phyloP scores from a whole-genome alignment of 1,284 basidiomycete genomes.

The Coniferiporia weirii region DNA sequence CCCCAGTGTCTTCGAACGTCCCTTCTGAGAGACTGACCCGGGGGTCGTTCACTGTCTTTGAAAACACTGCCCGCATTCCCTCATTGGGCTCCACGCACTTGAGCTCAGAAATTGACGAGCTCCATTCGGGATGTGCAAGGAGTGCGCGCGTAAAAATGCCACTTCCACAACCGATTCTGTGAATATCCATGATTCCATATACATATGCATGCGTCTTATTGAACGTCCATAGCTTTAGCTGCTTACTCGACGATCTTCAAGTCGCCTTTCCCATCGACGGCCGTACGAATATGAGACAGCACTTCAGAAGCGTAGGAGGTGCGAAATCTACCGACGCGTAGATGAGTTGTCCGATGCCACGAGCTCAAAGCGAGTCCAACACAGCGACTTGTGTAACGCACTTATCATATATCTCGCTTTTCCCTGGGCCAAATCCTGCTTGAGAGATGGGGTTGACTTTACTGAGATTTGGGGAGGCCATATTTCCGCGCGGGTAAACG shows the following conservation, averaged over 20 bases:
- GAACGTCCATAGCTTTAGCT: not conserved
- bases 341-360: not conserved
- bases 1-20: slow-evolving; percentile 54
- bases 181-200: no score
- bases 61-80: slow-evolving; percentile 64
- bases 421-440: slow-evolving; percentile 25
- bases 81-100: slow-evolving; percentile 67
- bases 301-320: slow-evolving; percentile 25
- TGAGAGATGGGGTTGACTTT: slow-evolving; percentile 24
- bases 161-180: slow-evolving; percentile 65
- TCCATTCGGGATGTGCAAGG: slow-evolving; percentile 54
- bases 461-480: not conserved
- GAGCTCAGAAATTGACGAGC: slow-evolving; percentile 41
- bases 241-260: slow-evolving; percentile 26
- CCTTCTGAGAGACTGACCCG: slow-evolving; percentile 52
- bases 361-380: not conserved
- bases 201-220: not conserved
- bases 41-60: slow-evolving; percentile 44
- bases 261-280: slow-evolving; percentile 15
- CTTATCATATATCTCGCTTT: slow-evolving; percentile 27
- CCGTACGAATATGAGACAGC: slow-evolving; percentile 21
- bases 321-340: slow-evolving; percentile 18
- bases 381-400: no score
- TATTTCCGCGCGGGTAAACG: not conserved
- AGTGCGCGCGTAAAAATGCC: slow-evolving; percentile 77